Conservation (phyloP, 2,329 filamentous ascomycete species). For the Colletotrichum liaoningense region DNA sequence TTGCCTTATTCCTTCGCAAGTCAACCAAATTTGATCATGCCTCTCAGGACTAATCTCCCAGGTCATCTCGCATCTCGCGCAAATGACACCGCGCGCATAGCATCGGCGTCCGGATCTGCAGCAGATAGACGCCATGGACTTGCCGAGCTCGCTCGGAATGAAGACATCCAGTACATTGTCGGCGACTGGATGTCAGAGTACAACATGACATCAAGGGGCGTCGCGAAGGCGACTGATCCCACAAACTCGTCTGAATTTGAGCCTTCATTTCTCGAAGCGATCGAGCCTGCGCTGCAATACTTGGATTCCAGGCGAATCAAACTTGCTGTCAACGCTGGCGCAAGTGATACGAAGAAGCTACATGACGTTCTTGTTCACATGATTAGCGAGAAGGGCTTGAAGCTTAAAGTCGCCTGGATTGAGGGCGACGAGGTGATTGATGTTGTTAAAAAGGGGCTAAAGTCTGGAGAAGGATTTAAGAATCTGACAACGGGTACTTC, state of each 20-base stretch:
- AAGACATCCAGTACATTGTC: slow-evolving; percentile 49
- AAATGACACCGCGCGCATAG: slow-evolving; percentile 39
- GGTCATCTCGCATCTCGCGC: background rate
- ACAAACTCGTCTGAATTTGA: slow-evolving; percentile 46
- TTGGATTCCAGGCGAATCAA: slow-evolving; percentile 47
- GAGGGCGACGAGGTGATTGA: slow-evolving; percentile 52
- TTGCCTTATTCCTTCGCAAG: too few species aligned
- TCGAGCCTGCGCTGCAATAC: slow-evolving; percentile 50
- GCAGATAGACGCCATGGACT: slow-evolving; percentile 41
- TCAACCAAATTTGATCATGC: background rate
- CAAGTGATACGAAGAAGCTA: slow-evolving; percentile 49
- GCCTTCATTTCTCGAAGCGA: slow-evolving; percentile 56
- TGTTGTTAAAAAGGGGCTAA: slow-evolving; percentile 21
- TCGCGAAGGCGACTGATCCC: slow-evolving; percentile 39
- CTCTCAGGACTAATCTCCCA: background rate
- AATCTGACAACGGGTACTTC: slow-evolving; percentile 27
- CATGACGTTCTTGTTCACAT: slow-evolving; percentile 44
- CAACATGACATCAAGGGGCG: slow-evolving; percentile 60
- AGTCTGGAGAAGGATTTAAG: slow-evolving; percentile 16
- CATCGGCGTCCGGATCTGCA: slow-evolving; percentile 44
- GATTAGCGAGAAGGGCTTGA: slow-evolving; percentile 43
- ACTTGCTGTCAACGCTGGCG: slow-evolving; percentile 54
- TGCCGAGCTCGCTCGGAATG: slow-evolving; percentile 38
- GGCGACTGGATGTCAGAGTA: slow-evolving; percentile 56
- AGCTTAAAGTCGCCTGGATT: slow-evolving; percentile 50